A percentile compares a stretch with the other conserved stretches of the same genome.
Evolutionary conservation across 2,329 filamentous ascomycete genomes (phyloP).

Genomic region (Lachnellula suecica): DNA sequence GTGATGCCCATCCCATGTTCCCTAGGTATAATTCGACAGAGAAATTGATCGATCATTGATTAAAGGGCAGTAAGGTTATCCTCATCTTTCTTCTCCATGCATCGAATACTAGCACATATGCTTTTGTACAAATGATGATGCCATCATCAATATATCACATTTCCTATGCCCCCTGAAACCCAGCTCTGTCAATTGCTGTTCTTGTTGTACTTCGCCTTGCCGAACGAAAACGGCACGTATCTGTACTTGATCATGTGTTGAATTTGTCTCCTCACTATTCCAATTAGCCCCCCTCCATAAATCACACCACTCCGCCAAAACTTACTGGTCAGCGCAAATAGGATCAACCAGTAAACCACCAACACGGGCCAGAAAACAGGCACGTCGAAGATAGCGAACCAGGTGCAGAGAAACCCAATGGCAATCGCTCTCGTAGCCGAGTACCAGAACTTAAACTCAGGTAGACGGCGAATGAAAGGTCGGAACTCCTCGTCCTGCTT

Average conservation of each 20-base stretch:
- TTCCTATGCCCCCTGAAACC: neutral
- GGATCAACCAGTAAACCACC: slow-evolving; percentile 97
- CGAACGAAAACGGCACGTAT: slow-evolving; percentile 91
- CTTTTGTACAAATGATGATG: slow-evolving; percentile 19
- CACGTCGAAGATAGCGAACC: slow-evolving; percentile 92
- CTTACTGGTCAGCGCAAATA: slow-evolving; percentile 93
- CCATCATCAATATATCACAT: slow-evolving; percentile 9
- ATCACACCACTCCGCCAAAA: slow-evolving; percentile 25
- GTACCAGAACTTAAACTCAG: slow-evolving; percentile 99
- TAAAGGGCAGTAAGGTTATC: slow-evolving; percentile 22
- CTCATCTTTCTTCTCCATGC: slow-evolving; percentile 1
- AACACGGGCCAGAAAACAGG: slow-evolving; percentile 99
- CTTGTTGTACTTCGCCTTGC: slow-evolving; percentile 79
- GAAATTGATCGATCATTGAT: slow-evolving; percentile 16
- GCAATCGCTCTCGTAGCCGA: slow-evolving; percentile 83
- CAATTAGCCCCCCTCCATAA: slow-evolving; percentile 11
- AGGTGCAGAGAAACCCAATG: slow-evolving; percentile 84
- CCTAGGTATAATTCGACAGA: slow-evolving; percentile 17
- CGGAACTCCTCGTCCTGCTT: slow-evolving; percentile 98
- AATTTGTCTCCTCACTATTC: slow-evolving; percentile 94
- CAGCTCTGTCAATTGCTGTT: slow-evolving; percentile 43
- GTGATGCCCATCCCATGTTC: slow-evolving; percentile 3
- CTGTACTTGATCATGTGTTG: slow-evolving; percentile 99
- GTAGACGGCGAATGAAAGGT: slow-evolving; percentile 91
- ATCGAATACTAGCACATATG: neutral